Base-by-base conservation (phyloP, 768 basidiomycete genomes). In the Lentinula boryana region DNA sequence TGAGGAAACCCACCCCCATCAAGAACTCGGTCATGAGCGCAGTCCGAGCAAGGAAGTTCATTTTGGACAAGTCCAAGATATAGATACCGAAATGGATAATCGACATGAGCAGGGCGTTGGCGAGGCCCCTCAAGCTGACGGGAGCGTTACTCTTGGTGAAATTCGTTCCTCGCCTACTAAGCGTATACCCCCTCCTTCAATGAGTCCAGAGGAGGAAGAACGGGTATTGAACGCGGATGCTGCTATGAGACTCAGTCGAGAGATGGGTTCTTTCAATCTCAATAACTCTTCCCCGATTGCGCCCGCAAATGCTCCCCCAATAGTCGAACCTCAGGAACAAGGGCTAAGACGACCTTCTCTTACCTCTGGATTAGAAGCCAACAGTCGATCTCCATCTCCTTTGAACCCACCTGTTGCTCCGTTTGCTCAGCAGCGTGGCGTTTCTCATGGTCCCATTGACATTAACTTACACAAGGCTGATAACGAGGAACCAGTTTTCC, bases 241-340 rank as follows among this genome's bases (percentile, higher is more conserved):
- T 31, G 87, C 87, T 4, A 79, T 84, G 16, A 88, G 88, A 68
- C 78, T 91, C 1, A 80, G 80, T 12, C 79, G 82, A 12, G 89
- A 89, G 67, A 65, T 89, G 53, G 85, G 88, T 60, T 76, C 83
- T 18, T 71, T 89, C 16, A 77, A 75, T 60, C 67, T 71, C 41
- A 70, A 65, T 40, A 70, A 72, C 15, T n/a, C n/a, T 21, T 18
- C 53, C 5, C 13, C 38, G 12, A 16, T 12, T 71, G 69, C 5
- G 33, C 57, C 31, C 60, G 18, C 62, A 46, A 33, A 27, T 40
- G 40, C 54, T 50, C 44, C 60, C 40, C 62, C 46, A 60, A 48
- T 35, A 57, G 54, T 35, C 56, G 15, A 61, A 62, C 40, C 32
- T 31, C 55, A 50, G 41, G 40, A 56, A 40, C 13, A 27, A 23